These are phyloP conservation scores for Glycine tomentella DNA, from an alignment of 306 rosid genomes.

Conservation along the genomic window DNA sequence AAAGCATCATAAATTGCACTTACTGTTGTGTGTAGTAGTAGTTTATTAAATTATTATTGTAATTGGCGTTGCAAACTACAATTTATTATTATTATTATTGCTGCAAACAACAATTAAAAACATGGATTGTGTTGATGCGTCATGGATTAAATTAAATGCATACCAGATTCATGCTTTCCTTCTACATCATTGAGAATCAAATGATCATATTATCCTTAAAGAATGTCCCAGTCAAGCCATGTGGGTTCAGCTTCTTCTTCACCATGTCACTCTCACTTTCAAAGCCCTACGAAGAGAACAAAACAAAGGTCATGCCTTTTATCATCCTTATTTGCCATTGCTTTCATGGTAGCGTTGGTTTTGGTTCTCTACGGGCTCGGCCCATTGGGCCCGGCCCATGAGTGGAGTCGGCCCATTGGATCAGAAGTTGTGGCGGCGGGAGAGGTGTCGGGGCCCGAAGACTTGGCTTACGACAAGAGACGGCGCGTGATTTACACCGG, in stretches of 20 bases:
- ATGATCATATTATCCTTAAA: background rate
- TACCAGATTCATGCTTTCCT: background rate
- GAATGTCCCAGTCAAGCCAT: slow-evolving; percentile 10
- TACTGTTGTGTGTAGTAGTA: too few relatives aligned
- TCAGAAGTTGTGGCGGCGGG: slow-evolving; percentile 56
- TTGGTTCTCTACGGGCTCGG: slow-evolving; percentile 36
- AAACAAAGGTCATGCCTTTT: slow-evolving; percentile 1
- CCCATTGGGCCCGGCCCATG: slow-evolving; percentile 48
- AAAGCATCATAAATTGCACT: too few relatives aligned
- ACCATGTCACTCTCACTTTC: background rate
- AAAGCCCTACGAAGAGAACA: background rate
- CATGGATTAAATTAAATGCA: too few relatives aligned
- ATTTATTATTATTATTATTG: too few relatives aligned
- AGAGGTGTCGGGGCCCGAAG: slow-evolving; percentile 53
- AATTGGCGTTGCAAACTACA: too few relatives aligned
- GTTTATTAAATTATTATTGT: too few relatives aligned
- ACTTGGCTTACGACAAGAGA: slow-evolving; percentile 55
- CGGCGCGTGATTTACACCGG: slow-evolving; percentile 68
- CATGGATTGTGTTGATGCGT: too few relatives aligned
- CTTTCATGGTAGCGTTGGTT: slow-evolving; percentile 29
- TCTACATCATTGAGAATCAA: background rate
- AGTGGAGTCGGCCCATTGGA: slow-evolving; percentile 32
- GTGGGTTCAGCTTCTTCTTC: background rate
- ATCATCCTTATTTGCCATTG: background rate
- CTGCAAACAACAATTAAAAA: too few relatives aligned